These are phyloP conservation scores for Solanum bulbocastanum DNA, from an alignment of 257 asterid genomes.

Conservation along the genomic window DNA sequence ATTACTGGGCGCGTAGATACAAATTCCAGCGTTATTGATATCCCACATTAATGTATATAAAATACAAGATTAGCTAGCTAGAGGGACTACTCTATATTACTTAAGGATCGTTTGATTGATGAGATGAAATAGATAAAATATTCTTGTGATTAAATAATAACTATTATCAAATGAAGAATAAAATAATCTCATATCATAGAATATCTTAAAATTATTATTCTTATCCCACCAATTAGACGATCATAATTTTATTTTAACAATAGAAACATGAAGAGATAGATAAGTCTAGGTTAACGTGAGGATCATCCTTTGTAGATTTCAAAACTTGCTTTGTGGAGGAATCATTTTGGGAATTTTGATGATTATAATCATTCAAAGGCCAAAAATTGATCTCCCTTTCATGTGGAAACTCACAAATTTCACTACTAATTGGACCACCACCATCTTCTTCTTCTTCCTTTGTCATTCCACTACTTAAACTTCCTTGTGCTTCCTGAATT, in stretches of 20 bases:
- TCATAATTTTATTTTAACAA: neutral
- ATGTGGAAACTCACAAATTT: neutral
- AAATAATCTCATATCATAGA: neutral
- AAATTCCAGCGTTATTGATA: neutral
- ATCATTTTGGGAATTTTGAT: neutral
- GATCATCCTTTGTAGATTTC: neutral
- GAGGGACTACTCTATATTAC: neutral
- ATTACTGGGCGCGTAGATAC: neutral
- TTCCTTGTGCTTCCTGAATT: neutral
- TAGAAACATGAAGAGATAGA: neutral
- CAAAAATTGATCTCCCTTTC: neutral
- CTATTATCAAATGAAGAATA: neutral
- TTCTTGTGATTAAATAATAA: too few relatives aligned
- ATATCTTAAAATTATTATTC: neutral
- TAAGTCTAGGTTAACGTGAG: neutral
- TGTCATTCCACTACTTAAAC: constrained; percentile 1
- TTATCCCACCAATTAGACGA: neutral
- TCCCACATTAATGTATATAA: neutral
- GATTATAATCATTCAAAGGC: neutral
- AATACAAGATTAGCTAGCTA: neutral
- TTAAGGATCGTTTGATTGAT: neutral
- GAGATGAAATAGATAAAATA: neutral
- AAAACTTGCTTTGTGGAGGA: neutral
- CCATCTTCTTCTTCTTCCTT: neutral
- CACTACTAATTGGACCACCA: neutral